Conservation (phyloP, 2,329 filamentous ascomycete genomes). For the Claviceps arundinis region DNA sequence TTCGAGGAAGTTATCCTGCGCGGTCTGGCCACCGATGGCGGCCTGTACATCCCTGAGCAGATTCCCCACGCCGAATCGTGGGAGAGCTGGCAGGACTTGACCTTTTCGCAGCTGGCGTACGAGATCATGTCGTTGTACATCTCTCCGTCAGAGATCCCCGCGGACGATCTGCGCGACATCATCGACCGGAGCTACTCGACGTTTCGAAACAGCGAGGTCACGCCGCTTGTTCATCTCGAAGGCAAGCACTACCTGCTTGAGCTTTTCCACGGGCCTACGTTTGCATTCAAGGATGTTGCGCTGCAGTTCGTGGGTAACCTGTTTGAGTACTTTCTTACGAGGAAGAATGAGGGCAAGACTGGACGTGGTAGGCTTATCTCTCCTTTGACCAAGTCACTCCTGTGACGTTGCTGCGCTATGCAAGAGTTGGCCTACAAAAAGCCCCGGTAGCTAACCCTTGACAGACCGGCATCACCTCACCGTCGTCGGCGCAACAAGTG, state of each 20-base stretch:
- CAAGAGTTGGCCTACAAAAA: background rate
- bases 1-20: conserved; percentile 89
- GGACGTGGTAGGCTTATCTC: conserved; percentile 30
- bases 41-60: conserved; percentile 77
- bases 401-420: background rate
- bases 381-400: background rate
- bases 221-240: conserved; percentile 60
- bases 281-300: conserved; percentile 93
- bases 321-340: conserved; percentile 74
- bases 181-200: conserved; percentile 78
- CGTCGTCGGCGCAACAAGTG: conserved; percentile 75
- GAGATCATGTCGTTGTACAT: conserved; percentile 83
- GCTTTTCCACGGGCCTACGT: conserved; percentile 91
- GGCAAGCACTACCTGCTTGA: conserved; percentile 80
- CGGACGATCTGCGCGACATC: conserved; percentile 67
- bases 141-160: conserved; percentile 67
- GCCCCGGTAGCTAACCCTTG: conserved; percentile 9
- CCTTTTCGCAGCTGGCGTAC: conserved; percentile 71
- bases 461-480: conserved; percentile 66
- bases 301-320: conserved; percentile 93
- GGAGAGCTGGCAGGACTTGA: conserved; percentile 58
- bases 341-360: conserved; percentile 57
- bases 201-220: conserved; percentile 68
- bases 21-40: conserved; percentile 74
- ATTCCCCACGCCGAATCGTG: conserved; percentile 38